Conservation (phyloP, 331 rosid species). For the Erythrophleum ivorense region DNA sequence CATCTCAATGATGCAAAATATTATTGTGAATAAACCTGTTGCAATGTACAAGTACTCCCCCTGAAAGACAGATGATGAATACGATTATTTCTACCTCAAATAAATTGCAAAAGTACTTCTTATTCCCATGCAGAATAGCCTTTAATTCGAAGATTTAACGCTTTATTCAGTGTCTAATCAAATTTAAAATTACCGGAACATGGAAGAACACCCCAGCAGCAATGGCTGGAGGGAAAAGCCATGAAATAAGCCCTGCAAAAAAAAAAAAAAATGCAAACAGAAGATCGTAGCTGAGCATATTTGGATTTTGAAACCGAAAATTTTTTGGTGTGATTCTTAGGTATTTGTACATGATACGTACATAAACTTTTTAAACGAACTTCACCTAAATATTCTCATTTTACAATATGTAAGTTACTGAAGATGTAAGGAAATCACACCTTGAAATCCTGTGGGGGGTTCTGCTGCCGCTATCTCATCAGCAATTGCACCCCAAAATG, state of each 20-base stretch:
- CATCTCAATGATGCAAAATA: slow-evolving; percentile 94
- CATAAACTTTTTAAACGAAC: neutral
- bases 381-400: neutral
- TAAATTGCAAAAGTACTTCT: neutral
- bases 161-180: neutral
- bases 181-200: slow-evolving; percentile 68
- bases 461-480: slow-evolving; percentile 67
- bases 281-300: neutral
- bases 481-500: slow-evolving; percentile 72
- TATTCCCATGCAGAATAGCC: neutral
- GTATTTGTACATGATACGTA: neutral
- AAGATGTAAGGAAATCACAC: slow-evolving; percentile 45
- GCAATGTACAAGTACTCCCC: slow-evolving; percentile 89
- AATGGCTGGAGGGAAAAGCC: slow-evolving; percentile 87
- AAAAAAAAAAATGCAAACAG: slow-evolving; percentile 6
- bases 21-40: slow-evolving; percentile 70
- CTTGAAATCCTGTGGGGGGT: slow-evolving; percentile 96
- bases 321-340: neutral
- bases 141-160: neutral
- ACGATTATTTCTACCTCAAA: slow-evolving; percentile 9
- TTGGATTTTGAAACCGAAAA: neutral
- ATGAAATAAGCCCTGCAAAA: slow-evolving; percentile 72
- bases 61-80: slow-evolving; percentile 52
- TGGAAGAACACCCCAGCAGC: slow-evolving; percentile 77
- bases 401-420: neutral